Evolutionary conservation across 2,329 filamentous ascomycete genomes (phyloP), one percentile per base, ranked within the genome.

Genomic region (Trichoderma harzianum): DNA sequence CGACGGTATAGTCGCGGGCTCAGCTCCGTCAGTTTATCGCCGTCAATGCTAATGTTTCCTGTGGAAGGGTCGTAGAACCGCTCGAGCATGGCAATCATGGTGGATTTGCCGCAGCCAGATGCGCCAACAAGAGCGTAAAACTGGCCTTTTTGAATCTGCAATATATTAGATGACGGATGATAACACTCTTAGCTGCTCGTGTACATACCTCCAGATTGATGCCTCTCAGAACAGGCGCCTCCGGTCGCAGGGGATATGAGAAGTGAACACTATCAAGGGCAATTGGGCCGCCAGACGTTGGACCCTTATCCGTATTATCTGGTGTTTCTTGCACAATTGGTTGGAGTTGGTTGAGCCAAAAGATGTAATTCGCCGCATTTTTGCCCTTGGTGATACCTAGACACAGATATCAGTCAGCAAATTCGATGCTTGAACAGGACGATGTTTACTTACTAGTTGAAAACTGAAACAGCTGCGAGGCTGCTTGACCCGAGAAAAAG

Each of bases 81-180:
- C 73, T 86, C 82, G 0, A 87, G 78, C 74, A 87, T 80, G 14
- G 86, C 84, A 68, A 92, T 84, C 69, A 89, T 87, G 1, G 89
- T 91, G 1, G 86, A 88, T 77, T 91, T 91, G 2, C 88, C 88
- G 70, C 86, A 88, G 6, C 88, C 87, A 0, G 85, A 86, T 16
- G 86, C 80, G 3, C 88, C 88, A 0, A 90, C 87, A 24, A 89
- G 81, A 0, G 87, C 88, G 4, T 86, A 80, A 63, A 85, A 88
- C 53, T 87, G 82, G 18, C 86, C 86, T 6, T 82, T 82, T 67
- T 81, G 76, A 73, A 86, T 82, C 71, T 82, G n/a, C 1, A 26
- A 61, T 1, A 72, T 21, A 3, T 71, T 10, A 43, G 32, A 66
- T 51, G 72, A 21, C 7, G 26, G 16, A 8, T 11, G 10, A 8